These are phyloP conservation scores for Polymyxa betae DNA, from an alignment of 208 protist species.

Conservation along the genomic window DNA sequence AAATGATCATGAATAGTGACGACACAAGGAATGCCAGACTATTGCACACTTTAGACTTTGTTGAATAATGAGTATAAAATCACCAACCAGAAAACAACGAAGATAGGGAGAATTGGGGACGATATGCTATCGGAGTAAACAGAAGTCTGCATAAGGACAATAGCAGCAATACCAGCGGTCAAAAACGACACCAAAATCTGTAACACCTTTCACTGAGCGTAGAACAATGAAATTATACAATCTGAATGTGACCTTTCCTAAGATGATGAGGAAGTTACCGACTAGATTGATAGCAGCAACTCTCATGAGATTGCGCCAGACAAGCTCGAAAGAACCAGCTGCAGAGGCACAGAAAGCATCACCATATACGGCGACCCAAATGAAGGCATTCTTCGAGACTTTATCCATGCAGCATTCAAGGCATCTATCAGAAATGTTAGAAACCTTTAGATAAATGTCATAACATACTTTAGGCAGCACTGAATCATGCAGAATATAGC, in stretches of 20 bases:
- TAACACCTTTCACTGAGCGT: neutral
- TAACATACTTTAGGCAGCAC: conserved; percentile 43
- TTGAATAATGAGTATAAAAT: neutral
- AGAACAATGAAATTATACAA: neutral
- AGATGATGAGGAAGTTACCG: conserved; percentile 21
- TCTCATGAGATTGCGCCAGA: conserved; percentile 57
- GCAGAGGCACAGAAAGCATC: conserved; percentile 52
- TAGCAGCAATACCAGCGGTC: conserved; percentile 37
- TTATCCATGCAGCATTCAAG: conserved; percentile 56
- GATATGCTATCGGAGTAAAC: neutral
- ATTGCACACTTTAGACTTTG: neutral
- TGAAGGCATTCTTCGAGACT: conserved; percentile 58
- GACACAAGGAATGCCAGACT: conserved; percentile 4
- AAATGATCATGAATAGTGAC: conserved; percentile 45
- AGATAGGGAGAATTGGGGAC: conserved; percentile 21
- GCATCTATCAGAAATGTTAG: conserved; percentile 10
- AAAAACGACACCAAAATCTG: conserved; percentile 34
- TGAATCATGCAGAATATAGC: conserved; percentile 52
- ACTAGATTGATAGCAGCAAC: conserved; percentile 51
- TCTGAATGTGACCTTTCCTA: conserved; percentile 51
- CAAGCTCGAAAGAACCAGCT: conserved; percentile 43
- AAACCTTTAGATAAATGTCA: no score
- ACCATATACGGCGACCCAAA: conserved; percentile 50
- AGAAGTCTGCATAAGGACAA: neutral
- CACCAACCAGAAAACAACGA: neutral